Evolutionary conservation across 169 alveolate genomes (phyloP).

Genomic region (Plasmodium blacklocki): DNA sequence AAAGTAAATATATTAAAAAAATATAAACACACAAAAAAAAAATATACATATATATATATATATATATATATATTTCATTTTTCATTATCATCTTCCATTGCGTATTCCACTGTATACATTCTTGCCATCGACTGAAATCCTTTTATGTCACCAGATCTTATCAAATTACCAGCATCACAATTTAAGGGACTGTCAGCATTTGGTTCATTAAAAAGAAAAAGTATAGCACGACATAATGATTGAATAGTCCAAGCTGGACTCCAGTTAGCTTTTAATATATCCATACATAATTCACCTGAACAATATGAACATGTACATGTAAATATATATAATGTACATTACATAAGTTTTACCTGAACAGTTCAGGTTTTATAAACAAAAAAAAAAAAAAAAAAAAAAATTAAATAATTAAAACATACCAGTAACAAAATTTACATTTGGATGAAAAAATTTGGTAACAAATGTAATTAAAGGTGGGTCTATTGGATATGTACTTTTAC

Average conservation of each 20-base stretch:
- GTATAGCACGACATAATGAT: conserved; percentile 93
- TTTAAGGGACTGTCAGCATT: conserved; percentile 98
- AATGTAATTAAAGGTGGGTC: conserved; percentile 95
- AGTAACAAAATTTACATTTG: conserved; percentile 95
- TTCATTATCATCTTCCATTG: conserved; percentile 73
- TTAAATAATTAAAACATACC: conserved; percentile 83
- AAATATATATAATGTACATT: background rate
- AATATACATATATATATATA: too few relatives aligned
- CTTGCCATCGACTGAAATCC: conserved; percentile 96
- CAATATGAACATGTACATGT: conserved; percentile 3
- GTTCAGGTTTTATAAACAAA: background rate
- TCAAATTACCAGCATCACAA: conserved; percentile 96
- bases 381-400: background rate
- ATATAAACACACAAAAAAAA: background rate
- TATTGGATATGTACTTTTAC: conserved; percentile 94
- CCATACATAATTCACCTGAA: conserved; percentile 94
- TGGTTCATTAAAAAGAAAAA: conserved; percentile 92
- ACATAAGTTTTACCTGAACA: background rate
- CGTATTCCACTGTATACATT: conserved; percentile 94
- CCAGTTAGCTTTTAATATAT: conserved; percentile 95
- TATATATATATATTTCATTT: background rate
- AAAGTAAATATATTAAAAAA: background rate
- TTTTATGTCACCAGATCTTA: conserved; percentile 93
- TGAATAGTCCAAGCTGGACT: conserved; percentile 97
- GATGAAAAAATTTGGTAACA: conserved; percentile 96